Percentiles rank a stretch among this genome's conserved stretches.
Evolutionary conservation across 2,329 filamentous ascomycete genomes (phyloP).

Genomic region (Fusarium equiseti): DNA sequence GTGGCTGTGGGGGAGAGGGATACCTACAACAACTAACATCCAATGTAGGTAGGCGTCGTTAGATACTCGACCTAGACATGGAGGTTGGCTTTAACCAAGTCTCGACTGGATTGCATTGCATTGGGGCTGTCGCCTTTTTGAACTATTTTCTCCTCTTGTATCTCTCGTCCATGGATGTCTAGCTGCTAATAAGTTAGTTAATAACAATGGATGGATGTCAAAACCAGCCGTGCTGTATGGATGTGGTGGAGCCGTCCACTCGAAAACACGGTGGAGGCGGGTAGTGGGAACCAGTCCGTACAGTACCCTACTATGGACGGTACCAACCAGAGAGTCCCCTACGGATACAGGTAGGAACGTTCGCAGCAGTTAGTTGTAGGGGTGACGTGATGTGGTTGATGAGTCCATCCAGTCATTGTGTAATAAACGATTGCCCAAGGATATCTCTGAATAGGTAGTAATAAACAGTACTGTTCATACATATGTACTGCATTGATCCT

Average conservation of each 20-base stretch:
- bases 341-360: background rate
- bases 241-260: conserved; percentile 31
- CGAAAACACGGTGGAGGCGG: conserved; percentile 32
- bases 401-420: conserved; percentile 26
- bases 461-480: background rate
- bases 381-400: conserved; percentile 32
- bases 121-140: background rate
- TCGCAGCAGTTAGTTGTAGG: background rate
- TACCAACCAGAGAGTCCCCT: conserved; percentile 4
- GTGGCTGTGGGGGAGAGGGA: conserved; percentile 46
- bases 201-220: conserved; percentile 2
- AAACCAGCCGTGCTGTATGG: conserved; percentile 8
- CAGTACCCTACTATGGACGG: too few relatives aligned
- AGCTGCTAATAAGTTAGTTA: background rate
- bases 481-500: background rate
- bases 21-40: background rate
- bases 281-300: conserved; percentile 7
- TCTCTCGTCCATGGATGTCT: conserved; percentile 5
- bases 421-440: background rate
- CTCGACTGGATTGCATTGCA: background rate
- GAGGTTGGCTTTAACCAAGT: background rate
- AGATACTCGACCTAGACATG: background rate
- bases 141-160: conserved; percentile 8
- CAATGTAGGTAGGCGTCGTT: background rate
- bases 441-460: background rate